These are phyloP conservation scores for Lupinus albus DNA, from an alignment of 306 rosid species.

Conservation along the genomic window DNA sequence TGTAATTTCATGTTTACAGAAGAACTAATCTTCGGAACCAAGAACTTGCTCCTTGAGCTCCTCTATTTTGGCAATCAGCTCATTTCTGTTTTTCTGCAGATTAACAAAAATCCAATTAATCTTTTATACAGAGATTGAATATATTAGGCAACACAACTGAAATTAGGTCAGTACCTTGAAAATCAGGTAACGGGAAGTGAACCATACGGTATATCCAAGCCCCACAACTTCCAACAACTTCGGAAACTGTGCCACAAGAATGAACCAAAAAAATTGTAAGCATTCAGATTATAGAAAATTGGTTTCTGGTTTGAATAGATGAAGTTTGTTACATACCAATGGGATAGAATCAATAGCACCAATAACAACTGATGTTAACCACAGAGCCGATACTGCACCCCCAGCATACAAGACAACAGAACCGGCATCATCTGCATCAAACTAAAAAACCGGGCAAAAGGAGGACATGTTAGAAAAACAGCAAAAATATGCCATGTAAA, in stretches of 20 bases:
- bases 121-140: background rate
- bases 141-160: background rate
- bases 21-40: slow-evolving; percentile 60
- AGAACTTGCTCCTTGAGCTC: slow-evolving; percentile 71
- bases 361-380: slow-evolving; percentile 73
- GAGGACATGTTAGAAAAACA: background rate
- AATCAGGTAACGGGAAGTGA: slow-evolving; percentile 72
- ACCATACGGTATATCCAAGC: slow-evolving; percentile 81
- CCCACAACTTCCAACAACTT: slow-evolving; percentile 88
- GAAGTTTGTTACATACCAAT: slow-evolving; percentile 53
- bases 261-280: slow-evolving; percentile 13
- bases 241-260: slow-evolving; percentile 60
- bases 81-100: slow-evolving; percentile 81
- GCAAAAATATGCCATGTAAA: background rate
- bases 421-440: slow-evolving; percentile 54
- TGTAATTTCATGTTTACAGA: background rate
- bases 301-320: background rate
- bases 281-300: background rate
- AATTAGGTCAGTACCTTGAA: slow-evolving; percentile 67
- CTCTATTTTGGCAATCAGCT: slow-evolving; percentile 63
- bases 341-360: slow-evolving; percentile 89
- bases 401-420: slow-evolving; percentile 54
- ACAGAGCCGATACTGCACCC: slow-evolving; percentile 53
- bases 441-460: slow-evolving; percentile 43
- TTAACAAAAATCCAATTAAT: slow-evolving; percentile 24